phyloP scores from a whole-genome alignment of 805 yeast species.

The Komagataella ulmi region DNA sequence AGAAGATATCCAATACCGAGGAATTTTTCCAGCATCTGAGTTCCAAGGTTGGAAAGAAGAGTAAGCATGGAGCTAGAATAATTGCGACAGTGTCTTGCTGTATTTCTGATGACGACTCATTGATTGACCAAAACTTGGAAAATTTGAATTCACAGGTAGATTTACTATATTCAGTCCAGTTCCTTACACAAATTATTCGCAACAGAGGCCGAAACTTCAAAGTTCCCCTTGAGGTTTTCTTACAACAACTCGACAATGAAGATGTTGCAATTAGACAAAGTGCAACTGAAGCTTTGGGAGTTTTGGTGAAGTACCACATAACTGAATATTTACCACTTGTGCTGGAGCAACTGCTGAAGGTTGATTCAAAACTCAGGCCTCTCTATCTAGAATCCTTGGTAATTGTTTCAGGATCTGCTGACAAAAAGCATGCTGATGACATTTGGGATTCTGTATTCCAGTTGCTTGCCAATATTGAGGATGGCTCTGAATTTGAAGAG shows the following conservation, averaged over 20 bases:
- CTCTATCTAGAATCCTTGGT: not conserved
- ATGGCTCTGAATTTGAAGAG: slow-evolving; percentile 1
- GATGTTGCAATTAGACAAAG: slow-evolving; percentile 25
- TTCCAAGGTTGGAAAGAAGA: not conserved
- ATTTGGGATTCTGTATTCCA: slow-evolving; percentile 3
- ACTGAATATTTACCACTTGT: slow-evolving; percentile 23
- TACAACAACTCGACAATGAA: slow-evolving; percentile 14
- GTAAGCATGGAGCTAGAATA: not conserved
- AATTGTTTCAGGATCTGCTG: slow-evolving; percentile 5
- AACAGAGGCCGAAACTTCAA: not conserved
- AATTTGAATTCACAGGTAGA: not conserved
- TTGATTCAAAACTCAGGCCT: not conserved
- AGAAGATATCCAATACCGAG: not conserved
- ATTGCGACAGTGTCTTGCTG: not conserved
- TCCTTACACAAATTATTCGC: not conserved
- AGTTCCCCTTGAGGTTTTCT: slow-evolving; percentile 16
- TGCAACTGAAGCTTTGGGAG: slow-evolving; percentile 42
- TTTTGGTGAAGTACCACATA: slow-evolving; percentile 26
- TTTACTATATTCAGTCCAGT: not conserved
- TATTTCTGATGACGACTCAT: not conserved
- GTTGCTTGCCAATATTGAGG: slow-evolving; percentile 4
- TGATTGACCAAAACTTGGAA: not conserved
- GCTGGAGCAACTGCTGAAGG: slow-evolving; percentile 12
- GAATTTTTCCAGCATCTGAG: not conserved
- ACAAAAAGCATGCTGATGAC: slow-evolving; percentile 10